Evolutionary conservation across 805 yeast species (phyloP), one percentile per base, ranked within the genome.

Genomic region (Deakozyma indianensis): DNA sequence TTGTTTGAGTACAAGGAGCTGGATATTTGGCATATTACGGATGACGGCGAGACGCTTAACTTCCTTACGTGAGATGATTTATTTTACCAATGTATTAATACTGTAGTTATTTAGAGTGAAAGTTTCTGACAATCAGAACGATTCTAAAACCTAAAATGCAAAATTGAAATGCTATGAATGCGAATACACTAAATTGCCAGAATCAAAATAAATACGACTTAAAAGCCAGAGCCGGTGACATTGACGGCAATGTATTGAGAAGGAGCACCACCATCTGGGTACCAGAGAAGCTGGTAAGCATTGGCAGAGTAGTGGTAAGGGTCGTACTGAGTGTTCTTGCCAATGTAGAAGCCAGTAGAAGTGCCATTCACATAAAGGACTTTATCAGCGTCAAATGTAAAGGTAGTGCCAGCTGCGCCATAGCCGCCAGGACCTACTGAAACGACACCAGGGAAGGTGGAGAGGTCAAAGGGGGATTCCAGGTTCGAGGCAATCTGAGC

Each of bases 21-120:
- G 48, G 78, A 78, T 41, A 75, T 88, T 25, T 84, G 94, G 88
- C 82, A 82, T 57, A 67, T 73, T 41, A 70, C 80, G 23, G 86
- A 82, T 46, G 80, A 82, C 46, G 85, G 81, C 45, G 80, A 75
- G 52, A 38, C 23, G 4, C 23, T 42, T 5, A 42, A 24, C 18
- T 42, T 28, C 28, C n/a, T 27, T 21, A 9, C 27, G n/a, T 22
- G 15, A n/a, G 7, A 11, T 5, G 22, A 9, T 27, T 27, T 24
- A 21, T 42, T 42, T 7, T 16, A 27, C 22, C 15, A 38, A 27
- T 25, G 28, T n/a, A n/a, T n/a, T n/a, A n/a, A n/a, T n/a, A n/a
- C n/a, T n/a, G n/a, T n/a, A n/a, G n/a, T n/a, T n/a, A n/a, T n/a
- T n/a, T n/a, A n/a, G n/a, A n/a, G n/a, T n/a, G n/a, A n/a, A n/a